Conservation (phyloP, 2,329 filamentous ascomycete genomes). For the Colletotrichum euphorbiae region DNA sequence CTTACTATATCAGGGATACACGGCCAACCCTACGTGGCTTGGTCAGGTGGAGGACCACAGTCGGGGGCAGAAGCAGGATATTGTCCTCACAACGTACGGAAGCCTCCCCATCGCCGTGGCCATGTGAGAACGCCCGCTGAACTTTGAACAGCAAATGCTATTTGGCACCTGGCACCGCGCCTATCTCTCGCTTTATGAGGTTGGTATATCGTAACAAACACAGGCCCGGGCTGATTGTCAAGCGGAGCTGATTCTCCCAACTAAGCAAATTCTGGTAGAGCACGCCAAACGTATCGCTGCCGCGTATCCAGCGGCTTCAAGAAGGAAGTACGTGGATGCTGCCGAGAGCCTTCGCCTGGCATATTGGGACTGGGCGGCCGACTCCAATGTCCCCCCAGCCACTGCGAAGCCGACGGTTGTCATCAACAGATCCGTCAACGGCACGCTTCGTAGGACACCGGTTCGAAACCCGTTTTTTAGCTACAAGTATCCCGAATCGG, state of each 20-base stretch:
- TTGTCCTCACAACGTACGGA: conserved; percentile 39
- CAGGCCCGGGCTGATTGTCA: background rate
- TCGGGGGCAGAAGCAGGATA: conserved; percentile 32
- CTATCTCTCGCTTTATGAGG: conserved; percentile 41
- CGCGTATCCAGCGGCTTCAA: conserved; percentile 24
- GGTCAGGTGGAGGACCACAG: conserved; percentile 49
- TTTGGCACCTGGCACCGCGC: conserved; percentile 44
- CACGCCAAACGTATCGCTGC: conserved; percentile 44
- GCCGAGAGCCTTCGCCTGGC: conserved; percentile 61
- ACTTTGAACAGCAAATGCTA: conserved; percentile 52
- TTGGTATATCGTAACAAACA: conserved; percentile 45
- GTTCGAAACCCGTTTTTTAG: conserved; percentile 65
- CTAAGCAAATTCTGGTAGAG: conserved; percentile 44
- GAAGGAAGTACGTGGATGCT: conserved; percentile 53
- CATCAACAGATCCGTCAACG: conserved; percentile 56
- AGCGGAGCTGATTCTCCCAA: background rate
- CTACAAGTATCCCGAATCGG: conserved; percentile 60
- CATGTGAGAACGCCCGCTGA: conserved; percentile 47
- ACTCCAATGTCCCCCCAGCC: conserved; percentile 57
- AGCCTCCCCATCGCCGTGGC: background rate
- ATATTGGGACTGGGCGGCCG: conserved; percentile 66
- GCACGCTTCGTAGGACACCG: conserved; percentile 43
- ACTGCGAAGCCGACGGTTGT: conserved; percentile 50
- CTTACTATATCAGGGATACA: conserved; percentile 63
- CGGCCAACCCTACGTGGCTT: conserved; percentile 68